Evolutionary conservation across 2,329 filamentous ascomycete species (phyloP).

Genomic region (Tolypocladium endophyticum): DNA sequence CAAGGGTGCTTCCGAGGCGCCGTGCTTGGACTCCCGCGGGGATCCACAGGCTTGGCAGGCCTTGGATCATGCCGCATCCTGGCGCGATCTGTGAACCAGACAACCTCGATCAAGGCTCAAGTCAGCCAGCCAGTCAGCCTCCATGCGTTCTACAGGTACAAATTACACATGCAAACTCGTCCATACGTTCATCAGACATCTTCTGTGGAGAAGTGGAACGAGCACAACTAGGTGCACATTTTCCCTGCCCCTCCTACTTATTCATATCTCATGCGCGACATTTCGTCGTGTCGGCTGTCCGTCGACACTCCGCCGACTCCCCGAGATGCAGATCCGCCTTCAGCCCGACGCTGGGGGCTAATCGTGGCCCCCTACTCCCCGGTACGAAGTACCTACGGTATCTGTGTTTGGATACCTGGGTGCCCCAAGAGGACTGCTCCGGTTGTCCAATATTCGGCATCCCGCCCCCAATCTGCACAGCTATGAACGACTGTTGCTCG

Average conservation of each 20-base stretch:
- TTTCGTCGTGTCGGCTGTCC: background rate
- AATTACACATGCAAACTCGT: background rate
- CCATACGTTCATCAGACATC: background rate
- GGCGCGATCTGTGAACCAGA: slow-evolving; percentile 5
- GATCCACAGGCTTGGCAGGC: slow-evolving; percentile 8
- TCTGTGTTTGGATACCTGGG: background rate
- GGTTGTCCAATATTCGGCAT: background rate
- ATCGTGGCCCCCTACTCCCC: background rate
- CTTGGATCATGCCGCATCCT: slow-evolving; percentile 1
- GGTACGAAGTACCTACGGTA: background rate
- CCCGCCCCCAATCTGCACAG: background rate
- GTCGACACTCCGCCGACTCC: background rate
- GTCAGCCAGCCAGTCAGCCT: background rate
- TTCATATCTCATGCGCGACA: slow-evolving; percentile 1
- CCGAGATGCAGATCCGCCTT: slow-evolving; percentile 1
- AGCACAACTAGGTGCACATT: slow-evolving; percentile 1
- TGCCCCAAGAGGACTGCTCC: background rate
- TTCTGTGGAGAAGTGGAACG: slow-evolving; percentile 3
- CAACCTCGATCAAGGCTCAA: slow-evolving; percentile 2
- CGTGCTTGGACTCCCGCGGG: slow-evolving; percentile 11
- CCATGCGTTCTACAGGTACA: background rate
- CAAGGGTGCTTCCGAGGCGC: slow-evolving; percentile 12
- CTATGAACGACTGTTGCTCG: background rate
- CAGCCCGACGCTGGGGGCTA: slow-evolving; percentile 1
- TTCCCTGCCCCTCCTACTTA: background rate